Evolutionary conservation across 1,284 basidiomycete genomes (phyloP), one percentile per base, ranked within the genome.

Genomic region (Ceratobasidium sp.): DNA sequence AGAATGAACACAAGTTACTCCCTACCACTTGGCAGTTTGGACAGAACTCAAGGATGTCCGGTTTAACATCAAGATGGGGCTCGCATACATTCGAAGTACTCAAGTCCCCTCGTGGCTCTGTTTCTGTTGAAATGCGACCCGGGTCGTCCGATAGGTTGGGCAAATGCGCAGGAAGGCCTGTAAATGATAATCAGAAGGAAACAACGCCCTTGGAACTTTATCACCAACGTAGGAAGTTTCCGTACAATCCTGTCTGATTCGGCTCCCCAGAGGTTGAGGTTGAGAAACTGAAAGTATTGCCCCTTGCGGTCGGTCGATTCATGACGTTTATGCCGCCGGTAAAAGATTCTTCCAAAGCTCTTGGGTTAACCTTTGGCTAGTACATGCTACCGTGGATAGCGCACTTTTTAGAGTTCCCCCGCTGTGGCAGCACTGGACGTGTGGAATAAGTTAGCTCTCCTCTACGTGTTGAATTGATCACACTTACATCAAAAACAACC

Each of bases 401-500:
- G 13, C 48, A 76, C 74, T 67, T 13, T 38, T 13, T 7, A 76
- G 40, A 13, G 64, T 59, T 12, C 74, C 74, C 3, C 74, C 74
- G 46, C 74, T 76, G 33, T 76, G 54, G 52, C 74, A 76, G 42
- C 74, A 76, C 74, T 76, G 17, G 2, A 10, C 26, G 28, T 3
- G 26, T 6, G 7, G 52, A 17, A n/a, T 6, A 4, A 66, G 17
- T 48, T 44, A 2, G 23, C 23, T 26, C 28, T 26, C 7, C 38
- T 20, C 6, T 20, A 33, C 28, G 6, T 33, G 33, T 33, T 33
- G 33, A 10, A n/a, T 5, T 10, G 52, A 40, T 17, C 42, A 9
- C 10, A 57, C 74, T 67, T 26, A 67, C 74, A 33, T 76, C 74
- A 28, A 76, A 56, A 1, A 76, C 44, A 1, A 67, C 74, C 74